phyloP scores from a whole-genome alignment of 2,329 filamentous ascomycete genomes.

The Aureobasidium sp. region DNA sequence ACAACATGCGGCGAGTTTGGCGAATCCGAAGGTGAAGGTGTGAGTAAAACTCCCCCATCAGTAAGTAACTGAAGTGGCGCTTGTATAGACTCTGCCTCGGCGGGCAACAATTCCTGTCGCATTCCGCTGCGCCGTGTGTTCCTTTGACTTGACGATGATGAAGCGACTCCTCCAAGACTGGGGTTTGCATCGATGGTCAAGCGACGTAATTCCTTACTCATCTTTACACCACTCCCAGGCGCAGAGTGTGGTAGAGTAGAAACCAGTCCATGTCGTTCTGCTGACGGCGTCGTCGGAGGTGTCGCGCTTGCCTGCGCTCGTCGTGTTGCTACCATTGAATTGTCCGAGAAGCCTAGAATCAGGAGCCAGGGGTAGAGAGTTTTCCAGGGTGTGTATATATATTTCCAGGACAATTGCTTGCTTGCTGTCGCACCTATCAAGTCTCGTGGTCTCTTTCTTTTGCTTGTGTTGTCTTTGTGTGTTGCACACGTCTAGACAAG shows the following conservation, averaged over 20 bases:
- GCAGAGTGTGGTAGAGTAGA: not conserved
- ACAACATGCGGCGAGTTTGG: conserved; percentile 1
- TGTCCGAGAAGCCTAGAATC: not conserved
- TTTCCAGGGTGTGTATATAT: not conserved
- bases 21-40: conserved; percentile 9
- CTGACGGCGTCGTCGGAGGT: conserved; percentile 19
- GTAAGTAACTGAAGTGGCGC: not conserved
- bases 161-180: conserved; percentile 1
- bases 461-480: not conserved
- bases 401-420: not conserved
- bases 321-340: conserved; percentile 12
- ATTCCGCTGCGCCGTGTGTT: conserved; percentile 3
- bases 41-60: conserved; percentile 10
- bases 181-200: conserved; percentile 16
- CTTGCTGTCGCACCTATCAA: not conserved
- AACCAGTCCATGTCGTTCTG: not conserved
- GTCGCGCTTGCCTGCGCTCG: conserved; percentile 20
- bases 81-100: not conserved
- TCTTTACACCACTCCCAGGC: conserved; percentile 1
- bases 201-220: conserved; percentile 14
- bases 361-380: too few species aligned
- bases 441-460: not conserved
- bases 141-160: not conserved
- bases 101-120: not conserved
- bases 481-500: not conserved